A percentile compares a stretch with the other conserved stretches of the same genome.
Conservation (phyloP, 2,329 filamentous ascomycete species). For the Knoxdaviesia capensis region DNA sequence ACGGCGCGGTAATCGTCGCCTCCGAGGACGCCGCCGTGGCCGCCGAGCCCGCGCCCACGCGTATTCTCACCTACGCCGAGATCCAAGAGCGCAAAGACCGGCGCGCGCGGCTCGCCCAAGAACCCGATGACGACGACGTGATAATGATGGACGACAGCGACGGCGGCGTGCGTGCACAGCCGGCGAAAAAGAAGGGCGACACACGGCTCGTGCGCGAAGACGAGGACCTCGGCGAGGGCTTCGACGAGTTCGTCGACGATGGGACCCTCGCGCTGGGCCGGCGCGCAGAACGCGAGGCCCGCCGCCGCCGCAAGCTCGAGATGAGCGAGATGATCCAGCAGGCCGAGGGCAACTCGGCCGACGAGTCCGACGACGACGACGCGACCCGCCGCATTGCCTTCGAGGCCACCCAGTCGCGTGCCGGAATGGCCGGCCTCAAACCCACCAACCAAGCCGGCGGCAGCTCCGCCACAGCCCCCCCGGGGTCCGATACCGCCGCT, state of each 20-base stretch:
- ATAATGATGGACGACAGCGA: constrained; percentile 16
- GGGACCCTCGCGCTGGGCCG: constrained; percentile 59
- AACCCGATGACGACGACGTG: constrained; percentile 34
- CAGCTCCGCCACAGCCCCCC: constrained; percentile 8
- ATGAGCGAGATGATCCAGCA: constrained; percentile 71
- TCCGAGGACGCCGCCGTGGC: constrained; percentile 15
- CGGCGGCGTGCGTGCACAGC: constrained; percentile 14
- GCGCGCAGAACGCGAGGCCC: constrained; percentile 56
- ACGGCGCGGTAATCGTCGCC: constrained; percentile 45
- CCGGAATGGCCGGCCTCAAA: constrained; percentile 59
- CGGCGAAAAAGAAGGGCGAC: constrained; percentile 39
- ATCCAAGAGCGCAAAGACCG: constrained; percentile 84
- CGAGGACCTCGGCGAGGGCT: constrained; percentile 83
- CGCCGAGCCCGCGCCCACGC: constrained; percentile 12
- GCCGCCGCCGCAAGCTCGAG: constrained; percentile 44
- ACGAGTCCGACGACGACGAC: constrained; percentile 47
- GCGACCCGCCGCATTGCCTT: constrained; percentile 62
- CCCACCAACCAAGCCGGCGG: constrained; percentile 12
- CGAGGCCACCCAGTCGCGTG: constrained; percentile 67
- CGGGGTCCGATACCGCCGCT: constrained; percentile 7
- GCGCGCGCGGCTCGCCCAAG: constrained; percentile 57
- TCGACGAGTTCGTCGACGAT: constrained; percentile 80
- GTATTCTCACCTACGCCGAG: constrained; percentile 64
- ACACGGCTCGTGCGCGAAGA: constrained; percentile 67
- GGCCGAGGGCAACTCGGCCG: constrained; percentile 47